Conservation (phyloP, 2,329 filamentous ascomycete genomes). For the Bertia moriformis region DNA sequence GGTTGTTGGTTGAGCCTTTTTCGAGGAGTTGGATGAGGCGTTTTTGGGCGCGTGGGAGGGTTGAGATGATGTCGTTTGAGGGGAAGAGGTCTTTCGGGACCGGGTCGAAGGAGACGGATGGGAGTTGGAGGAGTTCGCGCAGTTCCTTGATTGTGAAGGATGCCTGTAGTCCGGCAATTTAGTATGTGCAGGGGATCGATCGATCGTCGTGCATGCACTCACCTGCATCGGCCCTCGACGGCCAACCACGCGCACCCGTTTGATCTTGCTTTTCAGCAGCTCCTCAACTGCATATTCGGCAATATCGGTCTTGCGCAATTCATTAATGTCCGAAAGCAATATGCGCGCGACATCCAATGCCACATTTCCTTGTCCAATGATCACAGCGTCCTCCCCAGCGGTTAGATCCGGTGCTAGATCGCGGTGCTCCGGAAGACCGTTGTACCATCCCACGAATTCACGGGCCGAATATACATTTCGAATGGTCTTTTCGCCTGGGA, state of each 20-base stretch:
- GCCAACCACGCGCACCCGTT: constrained; percentile 73
- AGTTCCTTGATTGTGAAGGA: constrained; percentile 93
- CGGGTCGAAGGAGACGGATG: constrained; percentile 56
- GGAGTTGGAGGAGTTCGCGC: constrained; percentile 71
- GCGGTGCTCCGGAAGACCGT: constrained; percentile 74
- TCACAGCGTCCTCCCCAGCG: constrained; percentile 64
- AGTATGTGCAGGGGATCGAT: constrained; percentile 2
- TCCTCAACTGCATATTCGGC: constrained; percentile 67
- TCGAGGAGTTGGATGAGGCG: constrained; percentile 68
- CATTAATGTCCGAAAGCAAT: constrained; percentile 61
- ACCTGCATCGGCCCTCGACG: constrained; percentile 79
- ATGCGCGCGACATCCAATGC: constrained; percentile 86
- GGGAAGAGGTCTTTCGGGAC: constrained; percentile 56
- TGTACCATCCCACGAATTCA: constrained; percentile 96
- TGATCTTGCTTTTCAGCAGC: constrained; percentile 59
- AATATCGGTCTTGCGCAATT: constrained; percentile 72
- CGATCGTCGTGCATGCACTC: too few relatives aligned
- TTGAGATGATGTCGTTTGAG: constrained; percentile 35
- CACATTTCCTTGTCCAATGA: constrained; percentile 92
- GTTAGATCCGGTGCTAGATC: constrained; percentile 60
- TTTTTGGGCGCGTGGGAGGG: constrained; percentile 59
- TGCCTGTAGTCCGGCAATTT: constrained; percentile 34
- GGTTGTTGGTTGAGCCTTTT: constrained; percentile 50
- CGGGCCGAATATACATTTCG: constrained; percentile 73
- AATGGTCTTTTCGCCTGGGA: constrained; percentile 64